Percentiles rank a stretch among this genome's conserved stretches.
phyloP scores from a whole-genome alignment of 2,329 filamentous ascomycete genomes.

The Ciborinia camelliae region DNA sequence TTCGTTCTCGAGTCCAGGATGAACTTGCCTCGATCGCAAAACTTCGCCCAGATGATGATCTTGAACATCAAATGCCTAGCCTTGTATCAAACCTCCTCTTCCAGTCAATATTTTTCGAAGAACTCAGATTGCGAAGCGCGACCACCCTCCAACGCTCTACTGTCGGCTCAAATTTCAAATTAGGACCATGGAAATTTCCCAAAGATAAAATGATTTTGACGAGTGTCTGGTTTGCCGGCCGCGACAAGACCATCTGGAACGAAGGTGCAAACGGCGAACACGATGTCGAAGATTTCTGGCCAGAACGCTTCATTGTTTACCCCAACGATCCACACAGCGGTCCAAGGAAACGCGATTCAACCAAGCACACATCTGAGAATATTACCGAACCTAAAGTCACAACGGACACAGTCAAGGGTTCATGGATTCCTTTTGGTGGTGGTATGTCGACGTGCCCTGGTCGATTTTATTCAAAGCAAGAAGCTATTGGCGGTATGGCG shows the following conservation, averaged over 20 bases:
- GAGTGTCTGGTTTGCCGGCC: slow-evolving; percentile 27
- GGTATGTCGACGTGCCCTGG: slow-evolving; percentile 39
- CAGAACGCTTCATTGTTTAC: slow-evolving; percentile 39
- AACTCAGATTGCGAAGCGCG: slow-evolving; percentile 34
- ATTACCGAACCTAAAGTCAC: slow-evolving; percentile 29
- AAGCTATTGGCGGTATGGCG: slow-evolving; percentile 37
- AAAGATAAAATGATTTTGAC: slow-evolving; percentile 32
- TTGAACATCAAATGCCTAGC: slow-evolving; percentile 7
- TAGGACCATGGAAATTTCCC: slow-evolving; percentile 35
- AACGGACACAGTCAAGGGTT: slow-evolving; percentile 33
- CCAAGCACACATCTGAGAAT: slow-evolving; percentile 5
- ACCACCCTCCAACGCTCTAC: slow-evolving; percentile 25
- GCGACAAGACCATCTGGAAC: slow-evolving; percentile 36
- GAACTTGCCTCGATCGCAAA: slow-evolving; percentile 25
- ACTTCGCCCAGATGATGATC: background rate
- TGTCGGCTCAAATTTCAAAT: slow-evolving; percentile 29
- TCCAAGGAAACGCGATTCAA: slow-evolving; percentile 21
- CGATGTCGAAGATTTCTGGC: slow-evolving; percentile 38
- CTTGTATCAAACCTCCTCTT: slow-evolving; percentile 34
- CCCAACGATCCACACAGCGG: slow-evolving; percentile 34
- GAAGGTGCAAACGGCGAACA: slow-evolving; percentile 30
- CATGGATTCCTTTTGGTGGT: slow-evolving; percentile 40
- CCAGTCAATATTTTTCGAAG: slow-evolving; percentile 40
- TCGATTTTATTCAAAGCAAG: slow-evolving; percentile 40
- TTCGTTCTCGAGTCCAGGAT: slow-evolving; percentile 26